Base-by-base conservation (phyloP, 2,329 filamentous ascomycete genomes). In the Phialocephala subalpina region DNA sequence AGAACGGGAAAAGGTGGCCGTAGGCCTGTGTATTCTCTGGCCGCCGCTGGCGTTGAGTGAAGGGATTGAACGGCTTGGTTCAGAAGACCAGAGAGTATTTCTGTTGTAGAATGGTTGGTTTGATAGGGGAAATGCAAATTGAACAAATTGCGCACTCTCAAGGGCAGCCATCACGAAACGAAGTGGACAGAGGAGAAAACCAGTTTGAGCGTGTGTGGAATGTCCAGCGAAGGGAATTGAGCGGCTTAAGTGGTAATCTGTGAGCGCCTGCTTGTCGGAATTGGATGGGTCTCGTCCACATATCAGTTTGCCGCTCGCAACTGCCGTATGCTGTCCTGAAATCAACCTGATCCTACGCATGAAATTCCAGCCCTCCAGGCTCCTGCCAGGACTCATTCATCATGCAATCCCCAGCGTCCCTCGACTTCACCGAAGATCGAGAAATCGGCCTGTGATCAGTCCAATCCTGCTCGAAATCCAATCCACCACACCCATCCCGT, bases 351-450 rank as follows among this genome's bases (percentile, higher is more conserved):
- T 67, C 67, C 29, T 68, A 33, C 64, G 58, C 40, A 68, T 71
- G 29, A 69, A 67, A 66, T 65, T 63, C 66, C 56, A 67, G 67
- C 66, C 56, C 62, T 67, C 60, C 25, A 69, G 36, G 49, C 49
- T 58, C 40, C 47, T 60, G 38, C 56, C 60, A 67, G 61, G 61
- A 63, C 61, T 63, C 58, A 40, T 68, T 64, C 25, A 69, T 67
- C 57, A 68, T 69, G 58, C 59, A 68, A 69, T 67, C 66, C 65
- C 63, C 36, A 68, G 66, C 53, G 6, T 66, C 59, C 60, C 65
- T 71, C 59, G 58, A 65, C 64, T 70, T 70, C 62, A 71, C 67
- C 64, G 52, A 69, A 16, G 64, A 68, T 70, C 65, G 64, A 72
- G 67, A 72, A 72, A 72, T 68, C 61, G 56, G 63, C 62, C 49